Conservation (phyloP, 352 stramenopile species). For the Pythium scleroteichum region DNA sequence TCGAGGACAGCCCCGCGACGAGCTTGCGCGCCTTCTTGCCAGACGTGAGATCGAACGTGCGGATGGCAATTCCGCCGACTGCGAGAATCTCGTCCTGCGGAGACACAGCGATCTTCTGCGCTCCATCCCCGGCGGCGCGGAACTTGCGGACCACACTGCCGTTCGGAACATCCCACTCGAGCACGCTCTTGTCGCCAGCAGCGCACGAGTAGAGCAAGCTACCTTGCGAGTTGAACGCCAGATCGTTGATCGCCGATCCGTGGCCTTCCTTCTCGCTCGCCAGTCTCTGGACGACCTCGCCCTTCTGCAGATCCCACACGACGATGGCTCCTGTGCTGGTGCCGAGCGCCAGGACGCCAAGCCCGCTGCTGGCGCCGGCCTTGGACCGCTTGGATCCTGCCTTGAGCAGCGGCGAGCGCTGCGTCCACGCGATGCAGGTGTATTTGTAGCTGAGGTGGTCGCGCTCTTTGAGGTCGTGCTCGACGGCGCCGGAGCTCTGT, state of each 20-base stretch:
- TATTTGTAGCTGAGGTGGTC: slow-evolving; percentile 87
- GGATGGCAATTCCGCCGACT: slow-evolving; percentile 60
- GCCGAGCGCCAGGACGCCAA: slow-evolving; percentile 70
- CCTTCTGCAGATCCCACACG: slow-evolving; percentile 72
- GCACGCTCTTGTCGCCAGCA: slow-evolving; percentile 71
- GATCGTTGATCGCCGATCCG: slow-evolving; percentile 47
- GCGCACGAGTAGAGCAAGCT: slow-evolving; percentile 62
- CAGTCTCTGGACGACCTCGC: slow-evolving; percentile 65
- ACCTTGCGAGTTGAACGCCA: slow-evolving; percentile 75
- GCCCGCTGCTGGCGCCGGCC: slow-evolving; percentile 24
- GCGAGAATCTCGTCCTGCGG: slow-evolving; percentile 63
- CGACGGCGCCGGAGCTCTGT: slow-evolving; percentile 54
- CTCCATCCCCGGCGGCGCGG: slow-evolving; percentile 52
- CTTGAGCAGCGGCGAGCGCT: slow-evolving; percentile 39
- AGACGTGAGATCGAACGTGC: slow-evolving; percentile 74
- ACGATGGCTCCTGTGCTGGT: slow-evolving; percentile 67
- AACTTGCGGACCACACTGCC: slow-evolving; percentile 64
- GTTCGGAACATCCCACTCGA: slow-evolving; percentile 74
- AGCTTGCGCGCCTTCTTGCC: slow-evolving; percentile 82
- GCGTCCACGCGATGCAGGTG: slow-evolving; percentile 72
- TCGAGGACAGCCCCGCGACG: slow-evolving; percentile 68
- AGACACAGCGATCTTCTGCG: slow-evolving; percentile 65
- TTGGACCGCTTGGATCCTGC: slow-evolving; percentile 54
- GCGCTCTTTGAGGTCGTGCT: slow-evolving; percentile 79
- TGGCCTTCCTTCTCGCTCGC: slow-evolving; percentile 48